Conservation (phyloP, 2,329 filamentous ascomycete species). For the Pseudodiploospora longispora region DNA sequence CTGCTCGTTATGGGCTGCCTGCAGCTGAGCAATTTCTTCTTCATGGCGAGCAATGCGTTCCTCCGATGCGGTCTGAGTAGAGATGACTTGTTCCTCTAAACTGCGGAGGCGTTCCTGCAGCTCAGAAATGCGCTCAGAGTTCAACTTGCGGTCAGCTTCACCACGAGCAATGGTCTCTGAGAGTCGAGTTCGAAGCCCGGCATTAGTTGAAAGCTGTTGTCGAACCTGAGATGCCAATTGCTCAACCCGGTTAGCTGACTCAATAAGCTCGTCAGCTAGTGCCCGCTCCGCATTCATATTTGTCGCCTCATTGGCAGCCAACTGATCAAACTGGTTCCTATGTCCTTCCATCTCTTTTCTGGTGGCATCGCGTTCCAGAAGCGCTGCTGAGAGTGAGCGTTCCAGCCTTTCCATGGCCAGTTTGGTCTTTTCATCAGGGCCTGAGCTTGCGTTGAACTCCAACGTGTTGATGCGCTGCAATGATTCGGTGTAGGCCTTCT, state of each 20-base stretch:
- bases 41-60: slow-evolving; percentile 77
- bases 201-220: slow-evolving; percentile 71
- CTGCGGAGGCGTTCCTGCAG: slow-evolving; percentile 73
- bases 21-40: slow-evolving; percentile 68
- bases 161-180: slow-evolving; percentile 73
- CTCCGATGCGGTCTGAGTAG: slow-evolving; percentile 79
- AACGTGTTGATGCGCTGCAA: slow-evolving; percentile 59
- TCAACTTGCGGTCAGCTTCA: slow-evolving; percentile 73
- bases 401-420: slow-evolving; percentile 59
- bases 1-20: slow-evolving; percentile 69
- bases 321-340: slow-evolving; percentile 49
- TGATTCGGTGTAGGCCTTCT: slow-evolving; percentile 60
- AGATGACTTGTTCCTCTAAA: slow-evolving; percentile 76
- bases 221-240: slow-evolving; percentile 72
- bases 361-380: slow-evolving; percentile 66
- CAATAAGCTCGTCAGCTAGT: slow-evolving; percentile 61
- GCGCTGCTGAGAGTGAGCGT: slow-evolving; percentile 58
- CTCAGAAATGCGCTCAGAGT: slow-evolving; percentile 71
- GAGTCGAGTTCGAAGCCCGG: slow-evolving; percentile 65
- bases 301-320: slow-evolving; percentile 48
- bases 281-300: slow-evolving; percentile 53
- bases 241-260: slow-evolving; percentile 70
- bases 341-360: slow-evolving; percentile 56
- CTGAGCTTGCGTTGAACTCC: slow-evolving; percentile 38
- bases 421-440: slow-evolving; percentile 49